Percentiles rank a stretch among this genome's conserved stretches.
phyloP scores from a whole-genome alignment of 2,329 filamentous ascomycete genomes.

The Polytolypa hystricis region DNA sequence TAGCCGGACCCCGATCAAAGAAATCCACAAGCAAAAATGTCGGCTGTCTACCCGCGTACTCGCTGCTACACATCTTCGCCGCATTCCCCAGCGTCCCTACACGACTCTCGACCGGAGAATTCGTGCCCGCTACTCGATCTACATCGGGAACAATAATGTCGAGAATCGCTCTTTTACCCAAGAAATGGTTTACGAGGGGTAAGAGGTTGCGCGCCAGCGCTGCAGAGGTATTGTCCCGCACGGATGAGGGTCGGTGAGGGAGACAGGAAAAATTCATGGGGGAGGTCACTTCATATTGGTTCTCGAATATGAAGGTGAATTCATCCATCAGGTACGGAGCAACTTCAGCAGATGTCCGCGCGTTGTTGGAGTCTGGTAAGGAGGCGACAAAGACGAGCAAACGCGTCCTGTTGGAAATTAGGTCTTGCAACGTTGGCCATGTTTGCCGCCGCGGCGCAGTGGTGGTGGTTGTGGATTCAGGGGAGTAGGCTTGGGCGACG shows the following conservation, averaged over 20 bases:
- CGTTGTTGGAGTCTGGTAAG: no score
- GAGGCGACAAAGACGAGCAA: constrained; percentile 60
- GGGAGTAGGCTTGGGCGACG: constrained; percentile 49
- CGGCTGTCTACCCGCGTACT: constrained; percentile 52
- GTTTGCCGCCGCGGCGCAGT: no score
- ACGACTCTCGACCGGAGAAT: constrained; percentile 38
- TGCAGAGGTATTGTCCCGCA: constrained; percentile 34
- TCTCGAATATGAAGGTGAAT: constrained; percentile 55
- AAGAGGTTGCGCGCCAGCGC: constrained; percentile 52
- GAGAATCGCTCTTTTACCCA: constrained; percentile 46
- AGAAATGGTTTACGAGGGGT: constrained; percentile 72
- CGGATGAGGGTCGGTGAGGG: constrained; percentile 51
- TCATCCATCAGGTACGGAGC: constrained; percentile 33
- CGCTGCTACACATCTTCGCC: constrained; percentile 39
- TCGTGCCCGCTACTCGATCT: constrained; percentile 52
- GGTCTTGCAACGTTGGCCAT: constrained; percentile 62
- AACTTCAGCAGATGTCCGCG: constrained; percentile 17
- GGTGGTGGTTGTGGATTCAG: constrained; percentile 34
- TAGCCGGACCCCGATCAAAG: constrained; percentile 59
- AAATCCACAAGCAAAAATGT: constrained; percentile 71
- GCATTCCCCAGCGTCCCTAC: neutral
- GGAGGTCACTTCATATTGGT: constrained; percentile 52
- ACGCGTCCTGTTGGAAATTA: constrained; percentile 55
- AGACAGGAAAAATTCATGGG: constrained; percentile 60
- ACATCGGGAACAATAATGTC: constrained; percentile 52